A percentile compares a stretch with the other conserved stretches of the same genome.
Evolutionary conservation across 176 grass and related monocot genomes (phyloP).

Genomic region (Ensete glaucum): DNA sequence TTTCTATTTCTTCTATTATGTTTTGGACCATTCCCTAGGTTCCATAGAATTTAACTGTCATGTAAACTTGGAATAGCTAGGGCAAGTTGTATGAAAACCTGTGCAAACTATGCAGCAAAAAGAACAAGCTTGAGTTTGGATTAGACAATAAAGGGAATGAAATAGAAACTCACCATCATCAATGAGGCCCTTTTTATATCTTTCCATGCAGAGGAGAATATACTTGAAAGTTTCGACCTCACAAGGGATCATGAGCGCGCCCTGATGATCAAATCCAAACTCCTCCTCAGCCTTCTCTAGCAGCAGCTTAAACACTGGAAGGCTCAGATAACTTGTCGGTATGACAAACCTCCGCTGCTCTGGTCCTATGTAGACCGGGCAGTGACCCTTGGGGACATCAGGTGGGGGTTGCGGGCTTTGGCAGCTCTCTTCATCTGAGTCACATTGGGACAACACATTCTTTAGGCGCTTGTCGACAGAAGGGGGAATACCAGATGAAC

Average conservation of each 20-base stretch:
- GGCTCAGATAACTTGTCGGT: conserved; percentile 56
- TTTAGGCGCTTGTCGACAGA: conserved; percentile 31
- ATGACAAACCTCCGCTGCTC: conserved; percentile 79
- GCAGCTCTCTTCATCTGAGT: conserved; percentile 57
- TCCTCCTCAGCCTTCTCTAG: conserved; percentile 86
- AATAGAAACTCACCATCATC: conserved; percentile 22
- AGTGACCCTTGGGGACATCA: conserved; percentile 51
- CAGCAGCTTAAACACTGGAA: conserved; percentile 68
- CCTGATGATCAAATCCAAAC: conserved; percentile 58
- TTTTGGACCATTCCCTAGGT: too few relatives aligned
- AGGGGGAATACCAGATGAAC: conserved; percentile 30
- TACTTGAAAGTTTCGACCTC: conserved; percentile 84
- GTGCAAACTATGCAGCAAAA: neutral
- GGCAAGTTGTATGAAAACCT: neutral
- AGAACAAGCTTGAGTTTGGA: neutral
- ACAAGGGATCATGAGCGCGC: conserved; percentile 57
- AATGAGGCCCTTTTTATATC: conserved; percentile 33
- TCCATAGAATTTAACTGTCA: neutral
- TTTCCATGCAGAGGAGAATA: conserved; percentile 80
- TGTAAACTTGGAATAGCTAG: neutral
- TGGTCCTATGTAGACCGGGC: conserved; percentile 48
- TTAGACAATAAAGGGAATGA: neutral
- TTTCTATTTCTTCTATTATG: too few relatives aligned
- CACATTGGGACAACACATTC: conserved; percentile 20
- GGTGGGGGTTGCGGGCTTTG: conserved; percentile 41